phyloP scores from a whole-genome alignment of 768 basidiomycete genomes.

The Leccinum variicolor region DNA sequence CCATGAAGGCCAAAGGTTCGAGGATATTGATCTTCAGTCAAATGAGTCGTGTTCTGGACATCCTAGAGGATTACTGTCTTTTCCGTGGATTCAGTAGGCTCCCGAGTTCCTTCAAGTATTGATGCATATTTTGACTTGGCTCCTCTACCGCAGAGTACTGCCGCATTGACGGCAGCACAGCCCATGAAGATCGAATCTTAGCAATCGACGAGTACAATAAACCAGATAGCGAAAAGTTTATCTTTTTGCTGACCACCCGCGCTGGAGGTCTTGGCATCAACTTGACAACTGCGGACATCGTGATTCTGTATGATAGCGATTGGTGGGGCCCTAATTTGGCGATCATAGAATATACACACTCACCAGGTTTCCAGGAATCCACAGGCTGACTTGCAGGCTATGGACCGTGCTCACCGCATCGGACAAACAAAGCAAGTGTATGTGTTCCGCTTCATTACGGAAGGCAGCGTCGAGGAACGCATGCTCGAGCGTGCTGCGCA shows the following conservation, averaged over 20 bases:
- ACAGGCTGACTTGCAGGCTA: slow-evolving; percentile 97
- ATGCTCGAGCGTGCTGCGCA: slow-evolving; percentile 91
- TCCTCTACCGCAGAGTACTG: slow-evolving; percentile 68
- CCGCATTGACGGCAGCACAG: slow-evolving; percentile 93
- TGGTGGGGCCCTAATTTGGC: slow-evolving; percentile 52
- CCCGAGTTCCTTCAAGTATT: not conserved
- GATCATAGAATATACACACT: not conserved
- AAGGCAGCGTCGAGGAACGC: slow-evolving; percentile 87
- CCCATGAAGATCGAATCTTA: slow-evolving; percentile 92
- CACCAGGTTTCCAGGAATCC: slow-evolving; percentile 70
- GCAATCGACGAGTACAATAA: slow-evolving; percentile 99
- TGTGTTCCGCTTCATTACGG: slow-evolving; percentile 82
- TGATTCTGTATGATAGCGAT: slow-evolving; percentile 94
- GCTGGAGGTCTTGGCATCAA: slow-evolving; percentile 98
- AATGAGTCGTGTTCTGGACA: slow-evolving; percentile 97
- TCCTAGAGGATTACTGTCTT: slow-evolving; percentile 94
- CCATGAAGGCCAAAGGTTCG: slow-evolving; percentile 91
- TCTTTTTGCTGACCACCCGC: slow-evolving; percentile 94
- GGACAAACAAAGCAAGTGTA: slow-evolving; percentile 91
- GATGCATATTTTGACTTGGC: slow-evolving; percentile 1
- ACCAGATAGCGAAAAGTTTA: slow-evolving; percentile 90
- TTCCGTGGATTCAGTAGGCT: slow-evolving; percentile 83
- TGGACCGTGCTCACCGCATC: slow-evolving; percentile 97
- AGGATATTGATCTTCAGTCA: slow-evolving; percentile 97
- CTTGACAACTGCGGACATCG: slow-evolving; percentile 90